Base-by-base conservation (phyloP, 2,329 filamentous ascomycete genomes). In the Diaporthe australafricana region DNA sequence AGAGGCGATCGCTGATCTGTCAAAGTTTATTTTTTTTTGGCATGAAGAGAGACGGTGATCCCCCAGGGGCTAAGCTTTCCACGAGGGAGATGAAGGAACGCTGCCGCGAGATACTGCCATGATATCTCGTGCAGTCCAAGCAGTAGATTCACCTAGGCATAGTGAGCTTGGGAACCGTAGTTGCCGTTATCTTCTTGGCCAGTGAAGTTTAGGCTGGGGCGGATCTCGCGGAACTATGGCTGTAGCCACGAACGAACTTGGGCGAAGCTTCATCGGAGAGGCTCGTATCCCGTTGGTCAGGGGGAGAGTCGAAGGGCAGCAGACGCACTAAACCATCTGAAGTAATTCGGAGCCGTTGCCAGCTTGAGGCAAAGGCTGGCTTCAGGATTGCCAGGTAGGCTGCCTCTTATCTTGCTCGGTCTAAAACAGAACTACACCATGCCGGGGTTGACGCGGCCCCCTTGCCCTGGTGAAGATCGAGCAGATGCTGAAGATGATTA, bases 401-500 rank as follows among this genome's bases (percentile, higher is more conserved):
- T 48, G 60, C 20, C 27, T 25, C 35, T 48, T 48, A 48, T 63
- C n/a, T 9, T 63, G 60, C 60, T 63, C 27, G 42, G 60, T 63
- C 60, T 48, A 48, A 63, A 48, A 63, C 60, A 63, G 42, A 63
- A 63, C 42, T 20, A 63, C 27, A 35, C 60, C 22, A 4, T 42
- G 25, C 38, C 60, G n/a, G 57, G 57, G 27, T 22, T 2, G 20
- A 47, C 25, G 25, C 14, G 27, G 40, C 27, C 22, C 42, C 42
- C 42, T 63, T 63, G 20, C 42, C 60, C 60, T n/a, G 60, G 60
- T 35, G 60, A 48, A 63, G 60, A 63, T 63, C 42, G 42, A 63
- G 60, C 60, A 63, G 60, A 63, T 63, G 35, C 48, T 38, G 60
- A 35, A 35, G 27, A 35, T 20, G 42, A 22, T 22, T 63, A 32